Conservation (phyloP, 805 yeast species). For the Priceomyces medius region DNA sequence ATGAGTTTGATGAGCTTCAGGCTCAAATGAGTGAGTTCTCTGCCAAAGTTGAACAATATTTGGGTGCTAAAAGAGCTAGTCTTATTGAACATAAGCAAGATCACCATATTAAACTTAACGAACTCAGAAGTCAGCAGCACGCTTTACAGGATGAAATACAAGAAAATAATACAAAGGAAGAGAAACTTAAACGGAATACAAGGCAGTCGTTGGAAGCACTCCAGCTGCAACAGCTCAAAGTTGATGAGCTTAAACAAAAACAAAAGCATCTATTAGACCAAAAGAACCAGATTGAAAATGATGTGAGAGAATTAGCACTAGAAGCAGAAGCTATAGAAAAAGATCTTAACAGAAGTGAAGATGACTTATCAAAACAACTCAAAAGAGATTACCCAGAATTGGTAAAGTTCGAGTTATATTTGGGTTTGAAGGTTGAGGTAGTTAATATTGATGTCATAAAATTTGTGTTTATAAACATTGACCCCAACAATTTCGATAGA, state of each 20-base stretch:
- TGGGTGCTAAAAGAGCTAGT: conserved; percentile 31
- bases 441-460: conserved; percentile 44
- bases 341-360: conserved; percentile 26
- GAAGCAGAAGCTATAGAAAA: conserved; percentile 13
- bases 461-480: conserved; percentile 51
- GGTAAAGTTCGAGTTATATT: conserved; percentile 47
- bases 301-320: conserved; percentile 20
- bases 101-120: conserved; percentile 29
- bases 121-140: conserved; percentile 28
- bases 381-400: conserved; percentile 53
- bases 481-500: conserved; percentile 39
- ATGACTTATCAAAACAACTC: conserved; percentile 42
- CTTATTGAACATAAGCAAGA: conserved; percentile 34
- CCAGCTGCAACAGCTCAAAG: conserved; percentile 32
- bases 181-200: conserved; percentile 27
- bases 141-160: conserved; percentile 31
- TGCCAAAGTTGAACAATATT: conserved; percentile 32
- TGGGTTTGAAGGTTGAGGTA: conserved; percentile 58
- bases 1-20: conserved; percentile 37
- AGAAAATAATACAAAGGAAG: conserved; percentile 23
- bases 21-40: conserved; percentile 38
- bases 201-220: conserved; percentile 21
- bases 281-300: conserved; percentile 22
- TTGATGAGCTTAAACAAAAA: conserved; percentile 33
- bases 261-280: conserved; percentile 32